Percentiles rank a stretch among this genome's conserved stretches.
phyloP scores from a whole-genome alignment of 2,329 filamentous ascomycete species.

The Fusarium sp. region DNA sequence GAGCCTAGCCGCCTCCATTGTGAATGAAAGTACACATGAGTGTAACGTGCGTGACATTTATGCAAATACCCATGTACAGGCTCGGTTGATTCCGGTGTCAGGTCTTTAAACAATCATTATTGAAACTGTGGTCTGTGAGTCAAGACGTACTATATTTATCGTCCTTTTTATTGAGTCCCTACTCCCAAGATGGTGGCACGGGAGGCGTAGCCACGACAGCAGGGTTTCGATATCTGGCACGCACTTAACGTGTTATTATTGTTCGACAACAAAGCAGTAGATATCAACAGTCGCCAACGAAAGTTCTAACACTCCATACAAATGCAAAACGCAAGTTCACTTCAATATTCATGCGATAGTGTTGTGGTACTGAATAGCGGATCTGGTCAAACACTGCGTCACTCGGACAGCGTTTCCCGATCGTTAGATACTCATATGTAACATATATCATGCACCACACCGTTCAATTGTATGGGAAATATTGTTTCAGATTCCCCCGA shows the following conservation, averaged over 20 bases:
- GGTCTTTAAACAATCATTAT: constrained; percentile 4
- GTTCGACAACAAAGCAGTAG: neutral
- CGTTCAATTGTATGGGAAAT: neutral
- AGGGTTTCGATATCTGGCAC: neutral
- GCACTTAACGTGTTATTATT: neutral
- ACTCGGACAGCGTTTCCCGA: neutral
- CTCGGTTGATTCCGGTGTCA: constrained; percentile 33
- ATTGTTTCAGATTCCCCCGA: neutral
- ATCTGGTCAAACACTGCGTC: neutral
- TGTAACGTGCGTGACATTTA: neutral
- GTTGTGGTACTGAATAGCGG: neutral
- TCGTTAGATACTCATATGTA: neutral
- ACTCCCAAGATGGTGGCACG: neutral
- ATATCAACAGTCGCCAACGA: neutral
- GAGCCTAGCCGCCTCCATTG: constrained; percentile 16
- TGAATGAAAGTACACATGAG: neutral
- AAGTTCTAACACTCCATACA: neutral
- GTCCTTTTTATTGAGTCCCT: constrained; percentile 14
- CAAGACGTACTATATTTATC: constrained; percentile 3
- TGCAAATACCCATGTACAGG: constrained; percentile 21
- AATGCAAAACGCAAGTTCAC: constrained; percentile 2
- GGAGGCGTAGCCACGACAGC: neutral
- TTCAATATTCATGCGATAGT: neutral
- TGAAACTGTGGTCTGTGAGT: constrained; percentile 13
- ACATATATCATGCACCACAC: neutral